Base-by-base conservation (phyloP, 441 rosid genomes). In the Dalechampia spathulata region DNA sequence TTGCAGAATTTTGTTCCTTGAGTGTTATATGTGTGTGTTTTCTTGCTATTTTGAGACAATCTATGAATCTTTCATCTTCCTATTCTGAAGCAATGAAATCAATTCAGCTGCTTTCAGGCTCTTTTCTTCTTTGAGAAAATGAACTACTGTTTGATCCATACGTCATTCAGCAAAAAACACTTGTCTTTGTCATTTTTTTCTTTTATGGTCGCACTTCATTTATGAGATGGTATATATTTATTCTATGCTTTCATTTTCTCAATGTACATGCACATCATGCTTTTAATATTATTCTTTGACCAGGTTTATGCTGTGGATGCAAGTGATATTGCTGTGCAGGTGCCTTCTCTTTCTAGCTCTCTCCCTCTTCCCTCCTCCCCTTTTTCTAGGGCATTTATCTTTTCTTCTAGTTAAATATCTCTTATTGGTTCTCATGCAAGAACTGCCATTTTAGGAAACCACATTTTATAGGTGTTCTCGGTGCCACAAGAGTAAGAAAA, bases 221-320 rank as follows among this genome's bases (percentile, higher is more conserved):
- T 4, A 19, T 8, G 7, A 23, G 17, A 25, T 40, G 9, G 15
- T 13, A 7, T 36, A 5, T 12, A 1, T 46, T 21, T 30, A 9
- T 11, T 3, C 28, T 20, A 6, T 23, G 34, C 26, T 36, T 43
- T 17, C 23, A 27, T 47, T 63, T 27, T 9, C 6, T 8, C 8
- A 17, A 37, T 38, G 21, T 36, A 9, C 6, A 30, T 54, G 15
- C 34, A 30, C 34, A 22, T 21, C 16, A 27, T 17, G 26, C 51
- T 27, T 60, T 49, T 32, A 57, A 51, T 40, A 27, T 26, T 62
- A 39, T 58, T 64, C 26, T 57, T 48, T 60, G 61, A 34, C 52
- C 85, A 93, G 99, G 99, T 93, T 32, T 93, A 93, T 67, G 99
- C 97, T 28, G 92, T 93, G 70, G 97, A 93, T 73, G 99, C 99